Evolutionary conservation across 2,329 filamentous ascomycete species (phyloP).

Genomic region (Aureobasidium sp.): DNA sequence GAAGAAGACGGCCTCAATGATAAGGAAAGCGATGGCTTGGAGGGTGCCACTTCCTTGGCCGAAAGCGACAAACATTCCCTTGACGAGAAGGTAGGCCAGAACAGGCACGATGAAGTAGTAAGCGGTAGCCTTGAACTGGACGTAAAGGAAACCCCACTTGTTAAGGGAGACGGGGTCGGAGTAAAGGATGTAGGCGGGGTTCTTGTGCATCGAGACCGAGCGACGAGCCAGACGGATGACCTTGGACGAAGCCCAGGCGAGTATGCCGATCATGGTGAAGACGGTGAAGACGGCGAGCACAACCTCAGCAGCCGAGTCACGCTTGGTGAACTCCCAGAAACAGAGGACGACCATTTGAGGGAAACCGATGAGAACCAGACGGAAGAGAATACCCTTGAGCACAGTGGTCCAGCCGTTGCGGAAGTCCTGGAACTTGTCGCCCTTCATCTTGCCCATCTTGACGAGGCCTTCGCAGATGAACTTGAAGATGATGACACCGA

Average conservation of each 20-base stretch:
- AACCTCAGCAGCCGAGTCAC: constrained; percentile 78
- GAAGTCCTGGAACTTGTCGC: constrained; percentile 85
- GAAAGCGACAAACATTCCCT: constrained; percentile 82
- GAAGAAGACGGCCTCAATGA: constrained; percentile 74
- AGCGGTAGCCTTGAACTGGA: constrained; percentile 89
- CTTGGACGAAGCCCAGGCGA: constrained; percentile 83
- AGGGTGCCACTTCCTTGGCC: constrained; percentile 62
- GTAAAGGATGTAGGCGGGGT: constrained; percentile 93
- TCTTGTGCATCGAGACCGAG: constrained; percentile 86
- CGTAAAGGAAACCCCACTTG: constrained; percentile 97
- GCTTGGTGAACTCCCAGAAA: constrained; percentile 84
- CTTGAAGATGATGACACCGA: constrained; percentile 74
- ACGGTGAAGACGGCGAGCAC: constrained; percentile 86
- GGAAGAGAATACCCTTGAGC: constrained; percentile 88
- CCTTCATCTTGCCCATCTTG: constrained; percentile 70
- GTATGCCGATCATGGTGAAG: constrained; percentile 67
- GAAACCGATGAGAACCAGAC: constrained; percentile 78
- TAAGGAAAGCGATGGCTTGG: constrained; percentile 73
- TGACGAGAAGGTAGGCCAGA: constrained; percentile 72
- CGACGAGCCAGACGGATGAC: constrained; percentile 83
- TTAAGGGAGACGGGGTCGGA: constrained; percentile 90
- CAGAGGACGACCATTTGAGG: constrained; percentile 85
- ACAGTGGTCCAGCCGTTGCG: constrained; percentile 90
- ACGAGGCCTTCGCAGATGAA: constrained; percentile 67
- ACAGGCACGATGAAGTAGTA: constrained; percentile 90